phyloP scores from a whole-genome alignment of 1,284 basidiomycete species.

The Irpex sp. region DNA sequence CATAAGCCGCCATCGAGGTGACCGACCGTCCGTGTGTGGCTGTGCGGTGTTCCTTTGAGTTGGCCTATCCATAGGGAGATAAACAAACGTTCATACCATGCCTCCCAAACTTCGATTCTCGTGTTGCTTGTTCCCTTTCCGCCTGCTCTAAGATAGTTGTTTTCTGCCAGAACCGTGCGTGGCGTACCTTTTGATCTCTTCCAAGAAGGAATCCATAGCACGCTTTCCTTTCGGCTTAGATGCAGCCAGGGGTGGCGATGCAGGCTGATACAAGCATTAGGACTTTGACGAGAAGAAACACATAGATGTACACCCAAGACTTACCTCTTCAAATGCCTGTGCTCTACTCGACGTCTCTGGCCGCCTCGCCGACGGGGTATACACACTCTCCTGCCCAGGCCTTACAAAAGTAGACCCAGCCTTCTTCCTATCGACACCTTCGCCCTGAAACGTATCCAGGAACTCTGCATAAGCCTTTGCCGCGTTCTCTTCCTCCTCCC shows the following conservation, averaged over 20 bases:
- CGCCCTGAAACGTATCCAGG: conserved; percentile 81
- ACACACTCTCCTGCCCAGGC: conserved; percentile 53
- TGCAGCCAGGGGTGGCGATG: conserved; percentile 46
- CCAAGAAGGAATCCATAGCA: conserved; percentile 90
- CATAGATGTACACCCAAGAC: conserved; percentile 22
- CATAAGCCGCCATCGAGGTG: conserved; percentile 85
- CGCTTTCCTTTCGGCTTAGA: conserved; percentile 84
- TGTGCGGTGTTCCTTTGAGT: conserved; percentile 16
- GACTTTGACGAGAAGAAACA: background rate
- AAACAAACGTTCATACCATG: conserved; percentile 45
- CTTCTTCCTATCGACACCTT: conserved; percentile 49
- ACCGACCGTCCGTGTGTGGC: conserved; percentile 55
- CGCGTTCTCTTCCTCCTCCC: conserved; percentile 77
- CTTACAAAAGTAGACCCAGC: conserved; percentile 71
- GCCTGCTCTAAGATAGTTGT: background rate
- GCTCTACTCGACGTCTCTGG: conserved; percentile 23
- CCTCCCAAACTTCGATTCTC: conserved; percentile 79
- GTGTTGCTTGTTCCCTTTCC: conserved; percentile 83
- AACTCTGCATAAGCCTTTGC: conserved; percentile 84
- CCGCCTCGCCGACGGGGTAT: conserved; percentile 39
- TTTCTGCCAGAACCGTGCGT: background rate
- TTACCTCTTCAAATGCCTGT: conserved; percentile 30
- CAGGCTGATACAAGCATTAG: conserved; percentile 34
- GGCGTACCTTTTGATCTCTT: conserved; percentile 86
- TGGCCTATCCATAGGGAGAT: background rate